Evolutionary conservation across 2,329 filamentous ascomycete species (phyloP).

Genomic region (Rugonectria rugulosa): DNA sequence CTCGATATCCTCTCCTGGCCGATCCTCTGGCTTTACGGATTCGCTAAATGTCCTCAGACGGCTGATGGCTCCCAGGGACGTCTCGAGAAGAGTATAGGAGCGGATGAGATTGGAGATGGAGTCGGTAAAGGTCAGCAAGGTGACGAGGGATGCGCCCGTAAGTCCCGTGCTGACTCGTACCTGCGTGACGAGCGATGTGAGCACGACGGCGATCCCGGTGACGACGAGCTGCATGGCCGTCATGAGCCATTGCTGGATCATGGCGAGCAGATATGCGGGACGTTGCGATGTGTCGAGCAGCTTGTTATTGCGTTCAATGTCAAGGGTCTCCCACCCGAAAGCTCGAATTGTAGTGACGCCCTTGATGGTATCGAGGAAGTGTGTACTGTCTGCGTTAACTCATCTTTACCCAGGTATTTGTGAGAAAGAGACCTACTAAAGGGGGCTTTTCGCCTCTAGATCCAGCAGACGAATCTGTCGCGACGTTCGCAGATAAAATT

Average conservation of each 20-base stretch:
- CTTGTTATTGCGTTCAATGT: conserved; percentile 43
- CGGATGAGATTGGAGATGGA: conserved; percentile 34
- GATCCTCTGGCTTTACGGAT: conserved; percentile 35
- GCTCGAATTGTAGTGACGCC: conserved; percentile 65
- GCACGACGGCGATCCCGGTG: conserved; percentile 53
- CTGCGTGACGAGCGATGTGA: conserved; percentile 56
- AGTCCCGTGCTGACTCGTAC: conserved; percentile 45
- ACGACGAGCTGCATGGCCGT: conserved; percentile 59
- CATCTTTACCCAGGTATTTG: background rate
- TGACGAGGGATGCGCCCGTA: conserved; percentile 49
- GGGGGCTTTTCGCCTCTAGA: conserved; percentile 65
- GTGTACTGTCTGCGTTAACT: conserved; percentile 41
- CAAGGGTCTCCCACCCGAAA: conserved; percentile 55
- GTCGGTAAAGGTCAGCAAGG: conserved; percentile 47
- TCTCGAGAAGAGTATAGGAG: conserved; percentile 35
- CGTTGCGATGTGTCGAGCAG: conserved; percentile 64
- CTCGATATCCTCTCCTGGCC: conserved; percentile 27
- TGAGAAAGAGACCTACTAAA: conserved; percentile 34
- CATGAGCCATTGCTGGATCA: conserved; percentile 64
- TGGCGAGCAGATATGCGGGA: conserved; percentile 25
- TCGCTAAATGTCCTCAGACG: conserved; percentile 35
- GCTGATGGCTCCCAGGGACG: conserved; percentile 31
- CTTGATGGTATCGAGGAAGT: conserved; percentile 64
- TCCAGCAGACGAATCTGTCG: conserved; percentile 67
- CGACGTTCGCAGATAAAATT: conserved; percentile 66